A percentile compares a stretch with the other conserved stretches of the same genome.
These are phyloP conservation scores for Dactylis glomerata DNA, from an alignment of 176 grass and related monocot genomes.

Conservation along the genomic window DNA sequence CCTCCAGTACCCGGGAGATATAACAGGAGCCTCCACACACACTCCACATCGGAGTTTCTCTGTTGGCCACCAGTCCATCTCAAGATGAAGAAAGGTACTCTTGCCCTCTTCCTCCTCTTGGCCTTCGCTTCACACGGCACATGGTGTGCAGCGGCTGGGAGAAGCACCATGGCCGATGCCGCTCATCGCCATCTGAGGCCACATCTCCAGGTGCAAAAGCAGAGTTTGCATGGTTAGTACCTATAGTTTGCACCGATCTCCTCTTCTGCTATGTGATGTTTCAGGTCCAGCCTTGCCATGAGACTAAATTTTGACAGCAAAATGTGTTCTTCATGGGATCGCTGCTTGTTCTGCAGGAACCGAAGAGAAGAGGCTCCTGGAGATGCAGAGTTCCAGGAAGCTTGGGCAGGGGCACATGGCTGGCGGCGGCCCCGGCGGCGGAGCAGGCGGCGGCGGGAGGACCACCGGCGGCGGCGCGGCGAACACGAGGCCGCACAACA, in stretches of 20 bases:
- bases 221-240: constrained; percentile 11
- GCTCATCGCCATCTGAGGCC: constrained; percentile 13
- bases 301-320: neutral
- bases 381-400: constrained; percentile 29
- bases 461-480: constrained; percentile 12
- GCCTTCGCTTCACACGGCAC: constrained; percentile 24
- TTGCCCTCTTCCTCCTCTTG: constrained; percentile 22
- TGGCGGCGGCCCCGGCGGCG: neutral
- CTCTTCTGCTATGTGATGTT: neutral
- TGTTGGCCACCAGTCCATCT: constrained; percentile 11
- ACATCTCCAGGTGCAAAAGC: constrained; percentile 5
- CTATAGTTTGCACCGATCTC: neutral
- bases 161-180: neutral
- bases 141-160: constrained; percentile 29
- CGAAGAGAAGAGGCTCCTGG: neutral
- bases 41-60: constrained; percentile 5
- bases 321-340: neutral
- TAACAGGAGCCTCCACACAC: constrained; percentile 24
- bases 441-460: neutral
- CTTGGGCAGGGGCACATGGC: neutral
- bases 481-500: constrained; percentile 7
- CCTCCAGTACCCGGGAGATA: neutral
- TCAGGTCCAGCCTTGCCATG: neutral
- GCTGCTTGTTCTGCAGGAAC: neutral
- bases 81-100: constrained; percentile 34